phyloP scores from a whole-genome alignment of 2,329 filamentous ascomycete species.

The Xylariaceae sp. region DNA sequence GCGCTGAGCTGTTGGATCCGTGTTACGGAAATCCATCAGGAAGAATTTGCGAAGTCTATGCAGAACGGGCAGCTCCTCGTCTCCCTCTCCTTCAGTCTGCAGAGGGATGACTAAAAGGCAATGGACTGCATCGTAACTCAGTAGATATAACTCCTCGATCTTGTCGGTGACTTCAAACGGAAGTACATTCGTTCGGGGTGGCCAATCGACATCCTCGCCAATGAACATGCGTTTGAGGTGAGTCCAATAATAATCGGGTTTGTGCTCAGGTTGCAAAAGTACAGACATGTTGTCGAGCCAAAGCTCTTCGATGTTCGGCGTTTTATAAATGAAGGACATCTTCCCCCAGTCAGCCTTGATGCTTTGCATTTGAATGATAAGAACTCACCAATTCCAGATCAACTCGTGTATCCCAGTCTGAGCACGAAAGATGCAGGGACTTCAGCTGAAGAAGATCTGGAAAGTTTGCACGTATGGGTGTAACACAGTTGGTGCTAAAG shows the following conservation, averaged over 20 bases:
- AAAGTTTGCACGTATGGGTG: constrained; percentile 7
- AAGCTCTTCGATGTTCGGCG: constrained; percentile 25
- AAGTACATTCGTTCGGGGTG: not conserved
- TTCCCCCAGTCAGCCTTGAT: constrained; percentile 13
- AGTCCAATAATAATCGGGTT: constrained; percentile 15
- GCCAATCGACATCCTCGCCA: not conserved
- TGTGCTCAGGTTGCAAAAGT: constrained; percentile 1
- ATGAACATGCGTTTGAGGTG: constrained; percentile 11
- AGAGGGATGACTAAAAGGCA: not conserved
- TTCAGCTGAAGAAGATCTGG: constrained; percentile 18
- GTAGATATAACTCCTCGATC: constrained; percentile 14
- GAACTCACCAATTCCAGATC: constrained; percentile 19
- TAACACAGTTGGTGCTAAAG: not conserved
- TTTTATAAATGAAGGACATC: constrained; percentile 10
- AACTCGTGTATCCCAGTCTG: too few relatives aligned
- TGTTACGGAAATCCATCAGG: too few relatives aligned
- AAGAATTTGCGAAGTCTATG: too few relatives aligned
- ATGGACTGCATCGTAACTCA: not conserved
- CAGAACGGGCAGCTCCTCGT: not conserved
- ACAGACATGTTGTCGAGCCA: constrained; percentile 21
- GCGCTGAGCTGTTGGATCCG: too few relatives aligned
- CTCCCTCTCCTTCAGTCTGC: not conserved
- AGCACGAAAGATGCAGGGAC: constrained; percentile 3
- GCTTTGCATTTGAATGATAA: not conserved
- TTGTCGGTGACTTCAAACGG: constrained; percentile 1